These are phyloP conservation scores for Pseudomonodictys pantanalensis DNA, from an alignment of 495 filamentous ascomycete species.

Conservation along the genomic window DNA sequence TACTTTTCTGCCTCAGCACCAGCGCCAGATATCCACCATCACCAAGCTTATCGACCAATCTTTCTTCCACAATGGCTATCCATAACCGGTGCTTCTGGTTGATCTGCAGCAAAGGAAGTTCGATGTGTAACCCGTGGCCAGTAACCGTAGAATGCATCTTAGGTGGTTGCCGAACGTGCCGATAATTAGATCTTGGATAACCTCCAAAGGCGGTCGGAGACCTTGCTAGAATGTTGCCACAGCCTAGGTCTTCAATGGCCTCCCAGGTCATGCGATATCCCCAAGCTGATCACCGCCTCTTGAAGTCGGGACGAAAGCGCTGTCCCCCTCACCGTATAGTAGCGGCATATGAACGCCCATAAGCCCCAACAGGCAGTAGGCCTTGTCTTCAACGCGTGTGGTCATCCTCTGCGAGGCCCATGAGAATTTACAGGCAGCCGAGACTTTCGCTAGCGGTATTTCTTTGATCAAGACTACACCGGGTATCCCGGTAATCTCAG, in stretches of 20 bases:
- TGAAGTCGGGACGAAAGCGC: not conserved
- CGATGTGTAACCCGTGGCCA: not conserved
- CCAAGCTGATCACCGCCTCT: slow-evolving; percentile 7
- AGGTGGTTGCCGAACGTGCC: not conserved
- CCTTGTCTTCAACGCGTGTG: not conserved
- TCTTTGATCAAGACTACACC: no score
- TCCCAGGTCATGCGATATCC: not conserved
- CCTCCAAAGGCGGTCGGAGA: not conserved
- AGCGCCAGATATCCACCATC: not conserved
- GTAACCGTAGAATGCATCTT: not conserved
- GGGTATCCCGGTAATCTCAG: no score
- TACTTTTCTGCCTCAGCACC: not conserved
- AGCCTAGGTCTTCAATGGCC: not conserved
- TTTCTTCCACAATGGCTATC: not conserved
- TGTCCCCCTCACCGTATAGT: not conserved
- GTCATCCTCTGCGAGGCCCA: not conserved
- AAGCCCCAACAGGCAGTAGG: not conserved
- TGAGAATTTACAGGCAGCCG: not conserved
- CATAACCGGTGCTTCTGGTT: not conserved
- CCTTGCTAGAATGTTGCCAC: not conserved
- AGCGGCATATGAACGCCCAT: not conserved
- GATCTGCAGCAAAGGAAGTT: not conserved
- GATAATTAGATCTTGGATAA: not conserved
- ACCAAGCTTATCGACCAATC: not conserved
- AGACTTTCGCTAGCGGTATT: no score